phyloP scores from a whole-genome alignment of 768 basidiomycete species.

The Phlebiopsis gigantea region DNA sequence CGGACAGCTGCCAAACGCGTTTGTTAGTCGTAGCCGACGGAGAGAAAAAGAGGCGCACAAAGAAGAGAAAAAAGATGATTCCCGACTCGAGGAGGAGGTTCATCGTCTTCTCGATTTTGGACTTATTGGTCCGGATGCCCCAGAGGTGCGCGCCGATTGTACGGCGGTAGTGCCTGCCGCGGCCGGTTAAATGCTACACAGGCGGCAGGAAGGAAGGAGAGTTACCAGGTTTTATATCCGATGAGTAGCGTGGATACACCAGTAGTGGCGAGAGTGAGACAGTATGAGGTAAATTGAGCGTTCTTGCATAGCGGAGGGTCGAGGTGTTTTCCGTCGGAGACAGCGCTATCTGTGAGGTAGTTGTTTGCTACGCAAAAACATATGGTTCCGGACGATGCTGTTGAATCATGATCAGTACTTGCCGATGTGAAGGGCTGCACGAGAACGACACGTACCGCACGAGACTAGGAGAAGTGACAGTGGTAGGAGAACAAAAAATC shows the following conservation, averaged over 20 bases:
- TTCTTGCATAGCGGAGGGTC: neutral
- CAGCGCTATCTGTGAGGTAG: neutral
- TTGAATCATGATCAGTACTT: neutral
- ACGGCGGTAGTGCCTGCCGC: neutral
- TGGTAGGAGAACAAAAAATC: conserved; percentile 8
- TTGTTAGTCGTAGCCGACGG: neutral
- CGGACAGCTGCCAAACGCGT: neutral
- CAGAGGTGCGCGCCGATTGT: neutral
- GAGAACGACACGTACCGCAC: neutral
- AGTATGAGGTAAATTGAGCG: neutral
- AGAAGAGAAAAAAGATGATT: neutral
- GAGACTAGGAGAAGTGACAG: neutral
- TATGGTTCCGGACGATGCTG: neutral
- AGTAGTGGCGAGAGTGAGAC: neutral
- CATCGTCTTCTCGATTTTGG: neutral
- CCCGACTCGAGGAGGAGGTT: neutral
- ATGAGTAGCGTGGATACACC: neutral
- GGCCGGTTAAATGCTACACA: neutral
- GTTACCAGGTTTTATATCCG: neutral
- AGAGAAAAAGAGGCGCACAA: neutral
- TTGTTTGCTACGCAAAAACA: neutral
- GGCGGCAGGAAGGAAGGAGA: neutral
- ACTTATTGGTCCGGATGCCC: neutral
- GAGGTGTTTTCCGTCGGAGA: neutral
- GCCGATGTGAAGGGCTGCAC: neutral